Evolutionary conservation across 164 flowering plant species (phyloP).

Genomic region (Nelumbo lutea): DNA sequence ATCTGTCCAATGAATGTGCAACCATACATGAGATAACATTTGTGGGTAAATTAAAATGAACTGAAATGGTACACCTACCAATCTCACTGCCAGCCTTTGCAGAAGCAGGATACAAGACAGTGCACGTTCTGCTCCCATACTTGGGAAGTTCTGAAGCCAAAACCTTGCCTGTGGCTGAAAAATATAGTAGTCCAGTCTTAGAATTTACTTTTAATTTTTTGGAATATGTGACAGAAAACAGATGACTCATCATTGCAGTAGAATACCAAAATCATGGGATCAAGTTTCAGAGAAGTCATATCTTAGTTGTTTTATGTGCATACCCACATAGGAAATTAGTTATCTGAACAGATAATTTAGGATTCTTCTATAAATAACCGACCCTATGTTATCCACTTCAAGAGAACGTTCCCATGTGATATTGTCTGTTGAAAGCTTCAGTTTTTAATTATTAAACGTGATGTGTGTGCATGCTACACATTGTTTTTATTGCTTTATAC

Average conservation of each 20-base stretch:
- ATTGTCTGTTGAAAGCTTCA: too few relatives aligned
- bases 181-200: conserved; percentile 7
- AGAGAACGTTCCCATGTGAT: too few relatives aligned
- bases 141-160: conserved; percentile 88
- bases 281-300: background rate
- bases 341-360: too few relatives aligned
- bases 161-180: conserved; percentile 82
- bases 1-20: background rate
- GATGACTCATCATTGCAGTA: background rate
- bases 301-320: background rate
- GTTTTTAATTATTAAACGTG: too few relatives aligned
- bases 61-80: conserved; percentile 39
- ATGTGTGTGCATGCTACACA: too few relatives aligned
- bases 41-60: background rate
- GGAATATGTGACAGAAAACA: background rate
- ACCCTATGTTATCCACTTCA: too few relatives aligned
- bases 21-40: too few relatives aligned
- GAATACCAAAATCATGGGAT: background rate
- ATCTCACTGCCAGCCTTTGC: conserved; percentile 83
- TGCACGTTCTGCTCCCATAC: conserved; percentile 39
- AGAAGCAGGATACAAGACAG: conserved; percentile 91
- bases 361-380: too few relatives aligned
- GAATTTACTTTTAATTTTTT: background rate
- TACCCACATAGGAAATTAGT: too few relatives aligned
- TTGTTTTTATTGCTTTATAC: too few relatives aligned